phyloP scores from a whole-genome alignment of 805 yeast genomes.

The Myxozyma monticola region DNA sequence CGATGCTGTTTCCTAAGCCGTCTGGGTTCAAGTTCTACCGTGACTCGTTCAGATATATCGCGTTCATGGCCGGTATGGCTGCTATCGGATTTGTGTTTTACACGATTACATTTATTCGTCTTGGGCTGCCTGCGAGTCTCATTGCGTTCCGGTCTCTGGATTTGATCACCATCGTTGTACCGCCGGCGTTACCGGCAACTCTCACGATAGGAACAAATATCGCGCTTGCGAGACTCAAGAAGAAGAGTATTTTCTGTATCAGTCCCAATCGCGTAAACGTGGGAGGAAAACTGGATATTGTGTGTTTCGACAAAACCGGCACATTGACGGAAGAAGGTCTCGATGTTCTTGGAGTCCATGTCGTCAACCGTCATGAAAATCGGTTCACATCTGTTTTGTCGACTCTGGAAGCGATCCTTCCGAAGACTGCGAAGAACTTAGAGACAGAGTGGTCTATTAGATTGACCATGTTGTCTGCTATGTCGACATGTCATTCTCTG shows the following conservation, averaged over 20 bases:
- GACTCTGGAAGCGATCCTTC: constrained; percentile 11
- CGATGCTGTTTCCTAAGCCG: constrained; percentile 97
- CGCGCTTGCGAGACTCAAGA: constrained; percentile 74
- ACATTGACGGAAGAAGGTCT: constrained; percentile 96
- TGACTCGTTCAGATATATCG: constrained; percentile 94
- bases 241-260: constrained; percentile 76
- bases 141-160: constrained; percentile 90
- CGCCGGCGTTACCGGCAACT: constrained; percentile 98
- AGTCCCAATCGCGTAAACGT: constrained; percentile 92
- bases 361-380: constrained; percentile 31
- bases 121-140: constrained; percentile 66
- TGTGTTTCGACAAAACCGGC: constrained; percentile 97
- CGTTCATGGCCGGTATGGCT: constrained; percentile 88
- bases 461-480: constrained; percentile 45
- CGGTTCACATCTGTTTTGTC: constrained; percentile 10
- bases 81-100: constrained; percentile 79
- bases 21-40: constrained; percentile 87
- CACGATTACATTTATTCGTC: constrained; percentile 73
- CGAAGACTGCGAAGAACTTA: constrained; percentile 9
- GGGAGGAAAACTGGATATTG: constrained; percentile 89
- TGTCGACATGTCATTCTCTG: constrained; percentile 86
- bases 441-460: constrained; percentile 12
- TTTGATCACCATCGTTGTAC: constrained; percentile 93
- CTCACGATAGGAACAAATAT: constrained; percentile 94
- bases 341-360: constrained; percentile 72